These are phyloP conservation scores for Podila epigama DNA, from an alignment of 192 early-diverging fungal species.

Conservation along the genomic window DNA sequence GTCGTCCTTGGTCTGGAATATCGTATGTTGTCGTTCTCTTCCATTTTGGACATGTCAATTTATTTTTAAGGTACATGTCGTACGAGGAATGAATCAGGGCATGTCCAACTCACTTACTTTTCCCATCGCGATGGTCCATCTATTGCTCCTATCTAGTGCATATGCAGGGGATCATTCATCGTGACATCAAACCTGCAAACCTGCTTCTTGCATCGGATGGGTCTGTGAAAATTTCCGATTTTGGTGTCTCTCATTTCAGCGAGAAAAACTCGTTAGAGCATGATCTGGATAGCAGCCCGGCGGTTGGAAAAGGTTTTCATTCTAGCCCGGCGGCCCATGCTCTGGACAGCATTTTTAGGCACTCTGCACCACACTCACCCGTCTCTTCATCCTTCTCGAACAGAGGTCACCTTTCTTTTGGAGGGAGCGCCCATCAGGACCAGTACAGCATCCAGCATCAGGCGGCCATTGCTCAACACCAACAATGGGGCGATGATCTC, in stretches of 20 bases:
- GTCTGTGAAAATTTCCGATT: constrained; percentile 96
- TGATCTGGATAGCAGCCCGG: constrained; percentile 46
- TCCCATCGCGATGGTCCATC: background rate
- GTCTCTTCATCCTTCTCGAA: constrained; percentile 9
- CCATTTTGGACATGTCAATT: too few species aligned
- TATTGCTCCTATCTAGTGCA: constrained; percentile 66
- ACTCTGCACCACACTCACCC: constrained; percentile 40
- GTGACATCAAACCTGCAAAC: constrained; percentile 99
- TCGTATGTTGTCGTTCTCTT: constrained; percentile 57
- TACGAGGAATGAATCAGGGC: too few species aligned
- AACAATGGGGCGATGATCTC: constrained; percentile 68
- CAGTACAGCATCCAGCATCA: constrained; percentile 21
- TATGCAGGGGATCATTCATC: constrained; percentile 94
- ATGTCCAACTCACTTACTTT: background rate
- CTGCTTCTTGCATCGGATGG: constrained; percentile 78
- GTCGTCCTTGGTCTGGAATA: constrained; percentile 93
- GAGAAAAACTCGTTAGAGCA: constrained; percentile 46
- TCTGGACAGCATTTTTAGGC: constrained; percentile 32
- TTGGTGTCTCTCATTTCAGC: constrained; percentile 94
- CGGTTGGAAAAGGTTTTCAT: constrained; percentile 21
- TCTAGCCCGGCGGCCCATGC: constrained; percentile 23
- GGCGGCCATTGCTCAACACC: constrained; percentile 48
- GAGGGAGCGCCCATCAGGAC: background rate
- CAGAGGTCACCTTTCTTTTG: background rate
- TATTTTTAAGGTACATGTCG: too few species aligned